Percentiles rank a stretch among this genome's conserved stretches.
Conservation (phyloP, 495 filamentous ascomycete species). For the Aspergillus hancockii region DNA sequence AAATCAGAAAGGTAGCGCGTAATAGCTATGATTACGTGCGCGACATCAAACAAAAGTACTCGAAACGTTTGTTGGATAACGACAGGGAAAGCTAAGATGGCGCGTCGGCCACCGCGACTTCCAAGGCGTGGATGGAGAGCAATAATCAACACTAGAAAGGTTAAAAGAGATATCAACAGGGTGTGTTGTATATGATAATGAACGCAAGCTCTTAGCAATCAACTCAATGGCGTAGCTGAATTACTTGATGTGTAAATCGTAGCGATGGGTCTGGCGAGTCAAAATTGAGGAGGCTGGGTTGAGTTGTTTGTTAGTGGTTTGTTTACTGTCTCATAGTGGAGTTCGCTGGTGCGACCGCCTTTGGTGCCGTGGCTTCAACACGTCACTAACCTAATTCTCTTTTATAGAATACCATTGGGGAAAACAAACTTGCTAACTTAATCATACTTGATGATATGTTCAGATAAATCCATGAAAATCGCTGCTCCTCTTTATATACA, state of each 20-base stretch:
- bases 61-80: not conserved
- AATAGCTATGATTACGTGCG: not conserved
- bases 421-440: not conserved
- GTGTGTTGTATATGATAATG: not conserved
- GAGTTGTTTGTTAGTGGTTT: constrained; percentile 29
- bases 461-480: constrained; percentile 5
- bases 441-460: not conserved
- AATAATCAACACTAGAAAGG: not conserved
- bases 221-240: not conserved
- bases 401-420: not conserved
- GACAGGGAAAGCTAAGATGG: not conserved
- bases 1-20: not conserved
- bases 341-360: constrained; percentile 15
- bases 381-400: not conserved
- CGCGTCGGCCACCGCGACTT: constrained; percentile 15
- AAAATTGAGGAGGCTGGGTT: constrained; percentile 22
- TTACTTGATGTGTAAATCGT: not conserved
- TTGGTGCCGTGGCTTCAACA: constrained; percentile 3
- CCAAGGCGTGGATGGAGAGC: not conserved
- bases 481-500: constrained; percentile 6
- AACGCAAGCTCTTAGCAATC: not conserved
- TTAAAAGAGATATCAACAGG: not conserved
- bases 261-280: not conserved
- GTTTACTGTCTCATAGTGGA: constrained; percentile 22
- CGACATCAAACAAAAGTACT: not conserved